Evolutionary conservation across 768 basidiomycete genomes (phyloP), one percentile per base, ranked within the genome.

Genomic region (Boletus eberwhitei): DNA sequence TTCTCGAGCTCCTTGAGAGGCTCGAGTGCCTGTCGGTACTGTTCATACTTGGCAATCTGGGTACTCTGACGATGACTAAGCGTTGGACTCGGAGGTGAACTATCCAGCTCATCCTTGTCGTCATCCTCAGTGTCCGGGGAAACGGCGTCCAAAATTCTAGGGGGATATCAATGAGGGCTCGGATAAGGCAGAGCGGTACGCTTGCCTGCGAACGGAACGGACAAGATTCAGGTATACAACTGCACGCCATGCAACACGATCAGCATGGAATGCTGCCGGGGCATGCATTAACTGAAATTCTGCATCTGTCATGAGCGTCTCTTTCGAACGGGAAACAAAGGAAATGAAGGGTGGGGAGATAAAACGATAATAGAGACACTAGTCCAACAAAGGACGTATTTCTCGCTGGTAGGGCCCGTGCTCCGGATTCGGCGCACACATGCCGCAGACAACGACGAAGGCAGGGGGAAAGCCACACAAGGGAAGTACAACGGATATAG

Each of bases 181-280:
- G 13, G 43, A 50, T 40, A 22, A 26, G 31, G 19, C n/a, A 24
- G 64, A 26, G 55, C 31, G 32, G 53, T 44, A 53, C 41, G 70
- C 77, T 58, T 67, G 85, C 86, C 86, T 82, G 64, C 85, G 84
- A 62, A 93, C 74, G 56, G 90, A 93, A 67, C 86, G 85, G 55
- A 92, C 87, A 58, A 93, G 78, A 71, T 93, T 93, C 56, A 93
- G 80, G 73, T 93, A 93, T 64, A 93, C 88, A 61, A 93, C 90
- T 47, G 88, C 81, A 48, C 90, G 83, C 90, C 90, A 93, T 26
- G 90, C 88, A 52, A 88, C 83, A 58, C 90, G 79, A 67, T 93
- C 90, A 17, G 85, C 83, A 59, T 82, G 82, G 70, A 93, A 92
- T 36, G 86, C 81, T 35, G 82, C 83, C 9, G 87, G 87, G 1